These are phyloP conservation scores for Fusarium sp. DNA, from an alignment of 2,329 filamentous ascomycete species.

Conservation along the genomic window DNA sequence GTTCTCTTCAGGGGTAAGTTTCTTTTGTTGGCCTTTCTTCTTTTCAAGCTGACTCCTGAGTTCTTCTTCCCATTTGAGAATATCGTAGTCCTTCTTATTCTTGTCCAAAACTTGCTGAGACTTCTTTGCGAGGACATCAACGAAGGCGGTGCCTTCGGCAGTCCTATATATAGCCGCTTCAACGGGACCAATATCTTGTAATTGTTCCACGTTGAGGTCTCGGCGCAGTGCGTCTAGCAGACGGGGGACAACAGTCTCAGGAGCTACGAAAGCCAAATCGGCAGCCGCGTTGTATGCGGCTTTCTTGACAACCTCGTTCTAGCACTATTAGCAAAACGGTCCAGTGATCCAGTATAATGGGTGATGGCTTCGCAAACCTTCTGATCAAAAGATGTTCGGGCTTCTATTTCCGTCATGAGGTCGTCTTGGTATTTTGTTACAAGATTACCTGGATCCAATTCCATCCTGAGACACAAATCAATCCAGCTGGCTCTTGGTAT, in stretches of 20 bases:
- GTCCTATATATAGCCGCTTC: slow-evolving; percentile 95
- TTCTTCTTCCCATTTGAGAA: slow-evolving; percentile 96
- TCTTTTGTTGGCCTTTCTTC: slow-evolving; percentile 92
- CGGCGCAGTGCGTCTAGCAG: slow-evolving; percentile 79
- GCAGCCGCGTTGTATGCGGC: slow-evolving; percentile 89
- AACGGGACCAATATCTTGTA: slow-evolving; percentile 81
- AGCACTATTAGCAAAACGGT: slow-evolving; percentile 20
- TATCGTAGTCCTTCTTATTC: slow-evolving; percentile 94
- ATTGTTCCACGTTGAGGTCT: slow-evolving; percentile 78
- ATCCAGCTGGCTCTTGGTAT: slow-evolving; percentile 89
- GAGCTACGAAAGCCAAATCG: slow-evolving; percentile 93
- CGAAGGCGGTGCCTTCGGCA: slow-evolving; percentile 85
- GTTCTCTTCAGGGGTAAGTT: slow-evolving; percentile 88
- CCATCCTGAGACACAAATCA: slow-evolving; percentile 81
- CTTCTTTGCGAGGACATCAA: slow-evolving; percentile 92
- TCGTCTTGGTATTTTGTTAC: slow-evolving; percentile 72
- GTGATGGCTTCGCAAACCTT: slow-evolving; percentile 60
- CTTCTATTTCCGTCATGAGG: slow-evolving; percentile 75
- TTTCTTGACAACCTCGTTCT: slow-evolving; percentile 61
- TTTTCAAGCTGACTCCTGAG: slow-evolving; percentile 86
- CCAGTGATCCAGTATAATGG: not conserved
- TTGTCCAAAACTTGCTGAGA: slow-evolving; percentile 78
- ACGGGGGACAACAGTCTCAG: slow-evolving; percentile 80
- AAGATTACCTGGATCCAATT: slow-evolving; percentile 84
- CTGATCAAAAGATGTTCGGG: slow-evolving; percentile 61